These are phyloP conservation scores for Taiozyma sp. DNA, from an alignment of 1,139 yeast species.

Conservation along the genomic window DNA sequence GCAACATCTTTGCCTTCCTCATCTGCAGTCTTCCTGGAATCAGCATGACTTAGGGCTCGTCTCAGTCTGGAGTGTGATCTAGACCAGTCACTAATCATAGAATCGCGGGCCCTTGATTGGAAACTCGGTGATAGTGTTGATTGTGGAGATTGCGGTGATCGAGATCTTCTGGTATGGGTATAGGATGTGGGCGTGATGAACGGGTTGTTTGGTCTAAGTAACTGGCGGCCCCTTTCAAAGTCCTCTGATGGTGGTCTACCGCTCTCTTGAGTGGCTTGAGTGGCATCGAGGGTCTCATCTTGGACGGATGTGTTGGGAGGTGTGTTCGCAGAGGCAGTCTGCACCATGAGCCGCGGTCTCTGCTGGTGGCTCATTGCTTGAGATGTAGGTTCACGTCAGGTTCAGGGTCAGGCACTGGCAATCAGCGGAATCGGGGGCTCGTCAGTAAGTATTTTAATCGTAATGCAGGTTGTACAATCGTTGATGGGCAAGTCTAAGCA, in stretches of 20 bases:
- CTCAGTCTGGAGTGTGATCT: neutral
- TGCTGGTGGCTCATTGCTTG: neutral
- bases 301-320: slow-evolving; percentile 1
- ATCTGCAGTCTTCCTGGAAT: neutral
- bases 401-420: neutral
- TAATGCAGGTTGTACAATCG: neutral
- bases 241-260: neutral
- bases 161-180: slow-evolving; percentile 28
- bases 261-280: neutral
- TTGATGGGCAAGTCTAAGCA: neutral
- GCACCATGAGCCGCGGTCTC: neutral
- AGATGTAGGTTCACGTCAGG: neutral
- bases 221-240: neutral
- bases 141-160: neutral
- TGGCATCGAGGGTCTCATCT: neutral
- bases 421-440: neutral
- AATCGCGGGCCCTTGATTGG: neutral
- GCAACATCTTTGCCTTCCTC: neutral
- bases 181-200: neutral
- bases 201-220: neutral
- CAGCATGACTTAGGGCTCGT: neutral
- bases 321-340: neutral
- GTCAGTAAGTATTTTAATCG: neutral
- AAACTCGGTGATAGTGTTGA: slow-evolving; percentile 2
- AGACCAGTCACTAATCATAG: neutral